phyloP scores from a whole-genome alignment of 2,329 filamentous ascomycete species.

The Monosporascus sp. region DNA sequence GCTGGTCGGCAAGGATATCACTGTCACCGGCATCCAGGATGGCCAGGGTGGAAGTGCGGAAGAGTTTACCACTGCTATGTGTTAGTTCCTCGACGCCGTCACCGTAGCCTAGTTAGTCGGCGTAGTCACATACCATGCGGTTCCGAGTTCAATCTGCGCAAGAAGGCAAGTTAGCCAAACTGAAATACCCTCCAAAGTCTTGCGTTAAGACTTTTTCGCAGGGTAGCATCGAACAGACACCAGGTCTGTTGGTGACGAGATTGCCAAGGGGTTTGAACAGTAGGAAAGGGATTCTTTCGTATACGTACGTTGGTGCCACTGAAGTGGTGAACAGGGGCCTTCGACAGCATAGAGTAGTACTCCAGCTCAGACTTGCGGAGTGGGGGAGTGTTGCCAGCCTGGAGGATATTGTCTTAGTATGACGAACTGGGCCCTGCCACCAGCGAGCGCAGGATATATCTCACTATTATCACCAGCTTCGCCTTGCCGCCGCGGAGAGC shows the following conservation, averaged over 20 bases:
- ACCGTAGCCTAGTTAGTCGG: neutral
- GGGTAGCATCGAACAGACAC: slow-evolving; percentile 50
- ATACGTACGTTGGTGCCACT: slow-evolving; percentile 94
- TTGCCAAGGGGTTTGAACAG: slow-evolving; percentile 1
- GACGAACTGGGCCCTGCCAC: too few species aligned
- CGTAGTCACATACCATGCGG: slow-evolving; percentile 55
- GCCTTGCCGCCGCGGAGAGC: slow-evolving; percentile 91
- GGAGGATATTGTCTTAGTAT: slow-evolving; percentile 38
- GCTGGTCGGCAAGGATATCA: slow-evolving; percentile 84
- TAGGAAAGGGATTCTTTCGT: slow-evolving; percentile 3
- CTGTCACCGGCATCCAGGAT: slow-evolving; percentile 97
- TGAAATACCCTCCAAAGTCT: slow-evolving; percentile 83
- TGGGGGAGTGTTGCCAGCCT: slow-evolving; percentile 91
- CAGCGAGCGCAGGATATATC: slow-evolving; percentile 18
- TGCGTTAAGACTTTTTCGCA: slow-evolving; percentile 77
- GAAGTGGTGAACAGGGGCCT: slow-evolving; percentile 97
- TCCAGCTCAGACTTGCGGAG: slow-evolving; percentile 97
- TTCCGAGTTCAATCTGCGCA: slow-evolving; percentile 90
- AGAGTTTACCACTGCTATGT: slow-evolving; percentile 72
- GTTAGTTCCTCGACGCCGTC: neutral
- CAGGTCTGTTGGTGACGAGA: slow-evolving; percentile 3
- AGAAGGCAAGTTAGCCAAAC: slow-evolving; percentile 48
- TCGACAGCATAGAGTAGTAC: slow-evolving; percentile 89
- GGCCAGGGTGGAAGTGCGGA: slow-evolving; percentile 95
- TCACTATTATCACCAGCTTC: slow-evolving; percentile 84